Percentiles rank a stretch among this genome's conserved stretches.
Evolutionary conservation across 352 stramenopile species (phyloP).

Genomic region (Phytopythium delawarense): DNA sequence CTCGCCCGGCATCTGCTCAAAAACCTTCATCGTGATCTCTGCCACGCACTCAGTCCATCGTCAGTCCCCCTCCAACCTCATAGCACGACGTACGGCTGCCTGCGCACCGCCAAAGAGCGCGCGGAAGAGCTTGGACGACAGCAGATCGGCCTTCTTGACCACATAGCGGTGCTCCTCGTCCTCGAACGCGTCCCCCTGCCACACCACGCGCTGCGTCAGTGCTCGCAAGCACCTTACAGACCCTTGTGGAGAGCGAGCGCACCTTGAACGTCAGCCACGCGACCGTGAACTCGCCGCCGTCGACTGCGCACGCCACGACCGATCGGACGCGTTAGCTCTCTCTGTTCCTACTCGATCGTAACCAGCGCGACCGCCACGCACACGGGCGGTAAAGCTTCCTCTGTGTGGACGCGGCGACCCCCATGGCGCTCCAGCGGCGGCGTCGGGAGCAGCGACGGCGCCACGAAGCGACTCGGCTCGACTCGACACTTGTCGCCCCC

Average conservation of each 20-base stretch:
- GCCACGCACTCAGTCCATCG: background rate
- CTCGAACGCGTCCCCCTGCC: slow-evolving; percentile 66
- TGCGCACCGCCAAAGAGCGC: slow-evolving; percentile 65
- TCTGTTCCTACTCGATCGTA: background rate
- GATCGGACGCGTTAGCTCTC: slow-evolving; percentile 1
- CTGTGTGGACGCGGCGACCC: slow-evolving; percentile 37
- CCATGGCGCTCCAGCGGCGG: slow-evolving; percentile 22
- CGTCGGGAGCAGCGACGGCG: background rate
- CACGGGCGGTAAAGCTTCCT: slow-evolving; percentile 49
- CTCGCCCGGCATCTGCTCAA: slow-evolving; percentile 51
- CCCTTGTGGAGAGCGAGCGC: background rate
- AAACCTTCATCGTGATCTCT: slow-evolving; percentile 64
- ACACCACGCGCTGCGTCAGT: background rate
- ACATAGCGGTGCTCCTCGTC: slow-evolving; percentile 57
- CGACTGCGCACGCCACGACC: slow-evolving; percentile 33
- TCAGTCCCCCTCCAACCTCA: background rate
- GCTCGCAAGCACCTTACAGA: background rate
- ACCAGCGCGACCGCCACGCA: slow-evolving; percentile 19
- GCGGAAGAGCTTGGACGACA: slow-evolving; percentile 74
- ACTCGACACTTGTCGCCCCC: slow-evolving; percentile 5
- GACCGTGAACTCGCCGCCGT: slow-evolving; percentile 74
- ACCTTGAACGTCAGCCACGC: slow-evolving; percentile 88
- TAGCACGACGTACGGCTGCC: background rate
- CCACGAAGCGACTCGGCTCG: background rate
- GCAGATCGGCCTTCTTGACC: slow-evolving; percentile 61